Percentiles rank a stretch among this genome's conserved stretches.
These are phyloP conservation scores for Cladophialophora chaetospira DNA, from an alignment of 2,329 filamentous ascomycete genomes.

Conservation along the genomic window DNA sequence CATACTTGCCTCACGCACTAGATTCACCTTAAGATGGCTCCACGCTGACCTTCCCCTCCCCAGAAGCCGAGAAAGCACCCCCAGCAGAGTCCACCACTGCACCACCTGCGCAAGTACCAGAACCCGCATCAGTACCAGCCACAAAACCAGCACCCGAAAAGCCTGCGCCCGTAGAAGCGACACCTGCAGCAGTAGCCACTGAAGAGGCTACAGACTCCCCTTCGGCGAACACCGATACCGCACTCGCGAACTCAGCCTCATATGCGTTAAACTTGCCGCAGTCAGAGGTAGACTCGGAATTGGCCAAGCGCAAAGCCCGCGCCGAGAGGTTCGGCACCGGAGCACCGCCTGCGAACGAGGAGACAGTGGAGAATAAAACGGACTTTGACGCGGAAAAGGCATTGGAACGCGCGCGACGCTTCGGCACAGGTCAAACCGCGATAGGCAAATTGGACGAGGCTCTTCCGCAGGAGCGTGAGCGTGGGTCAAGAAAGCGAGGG, in stretches of 20 bases:
- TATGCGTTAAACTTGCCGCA: constrained; percentile 47
- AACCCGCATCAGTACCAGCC: constrained; percentile 25
- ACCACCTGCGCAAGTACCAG: constrained; percentile 36
- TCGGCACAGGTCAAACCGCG: constrained; percentile 39
- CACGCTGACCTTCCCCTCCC: neutral
- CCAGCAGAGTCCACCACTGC: constrained; percentile 36
- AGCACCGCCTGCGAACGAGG: constrained; percentile 34
- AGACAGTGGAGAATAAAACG: constrained; percentile 39
- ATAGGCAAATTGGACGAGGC: constrained; percentile 50
- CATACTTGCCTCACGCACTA: neutral
- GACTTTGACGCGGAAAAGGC: constrained; percentile 48
- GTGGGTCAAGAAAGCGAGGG: constrained; percentile 42
- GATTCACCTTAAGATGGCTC: neutral
- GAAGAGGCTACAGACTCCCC: constrained; percentile 17
- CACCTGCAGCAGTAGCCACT: constrained; percentile 14
- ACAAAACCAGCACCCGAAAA: constrained; percentile 22
- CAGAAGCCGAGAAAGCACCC: constrained; percentile 24
- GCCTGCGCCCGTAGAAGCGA: constrained; percentile 35
- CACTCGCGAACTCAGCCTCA: constrained; percentile 28
- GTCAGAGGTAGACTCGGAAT: constrained; percentile 48
- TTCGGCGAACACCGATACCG: constrained; percentile 25
- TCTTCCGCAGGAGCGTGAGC: constrained; percentile 44
- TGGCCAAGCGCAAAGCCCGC: constrained; percentile 52
- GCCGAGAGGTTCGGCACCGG: constrained; percentile 49
- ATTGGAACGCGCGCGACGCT: constrained; percentile 50